Evolutionary conservation across 2,329 filamentous ascomycete genomes (phyloP), one percentile per base, ranked within the genome.

Genomic region (Chrysosporium keratinophilum): DNA sequence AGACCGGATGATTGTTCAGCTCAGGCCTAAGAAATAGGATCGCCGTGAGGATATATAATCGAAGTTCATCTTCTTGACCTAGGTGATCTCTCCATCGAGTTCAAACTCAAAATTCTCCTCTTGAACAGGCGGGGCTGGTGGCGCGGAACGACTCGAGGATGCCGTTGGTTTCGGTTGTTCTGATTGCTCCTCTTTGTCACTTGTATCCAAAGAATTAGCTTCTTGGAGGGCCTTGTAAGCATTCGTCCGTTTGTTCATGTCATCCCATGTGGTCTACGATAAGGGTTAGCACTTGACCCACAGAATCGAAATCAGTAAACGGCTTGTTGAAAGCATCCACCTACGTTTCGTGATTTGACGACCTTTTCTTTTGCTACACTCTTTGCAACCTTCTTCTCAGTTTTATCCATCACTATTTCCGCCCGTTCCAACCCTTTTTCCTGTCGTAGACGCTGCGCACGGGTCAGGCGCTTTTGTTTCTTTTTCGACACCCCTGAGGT

Each of bases 1-100:
- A 69, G 89, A 96, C 71, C 79, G 86, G 62, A 74, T 96, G 61
- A 78, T 85, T 58, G 78, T 75, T 19, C 77, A 80, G 59, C 64
- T 76, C 49, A 69, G 68, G 59, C 73, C 73, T 52, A 71, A 67
- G 58, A 71, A 69, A 63, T 76, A 67, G 62, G 50, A 31, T 15
- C 23, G 19, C 3, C 23, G 10, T 41, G 37, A 28, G 12, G 14
- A 15, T 51, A 28, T 52, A 52, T 20, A 15, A 17, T 43, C 19
- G 28, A 42, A 20, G 11, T 19, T n/a, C 2, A 28, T 23, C 20
- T 10, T 10, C 2, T 3, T 6, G 14, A 31, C 57, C 73, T 69
- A 74, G 54, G 69, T 73, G 54, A 74, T 74, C 55, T 72, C 68
- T 51, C 73, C 70, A 51, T 71, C 65, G 44, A 71, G 69, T 44